Conservation (phyloP, 2,329 filamentous ascomycete species). For the Colletotrichum destructivum region DNA sequence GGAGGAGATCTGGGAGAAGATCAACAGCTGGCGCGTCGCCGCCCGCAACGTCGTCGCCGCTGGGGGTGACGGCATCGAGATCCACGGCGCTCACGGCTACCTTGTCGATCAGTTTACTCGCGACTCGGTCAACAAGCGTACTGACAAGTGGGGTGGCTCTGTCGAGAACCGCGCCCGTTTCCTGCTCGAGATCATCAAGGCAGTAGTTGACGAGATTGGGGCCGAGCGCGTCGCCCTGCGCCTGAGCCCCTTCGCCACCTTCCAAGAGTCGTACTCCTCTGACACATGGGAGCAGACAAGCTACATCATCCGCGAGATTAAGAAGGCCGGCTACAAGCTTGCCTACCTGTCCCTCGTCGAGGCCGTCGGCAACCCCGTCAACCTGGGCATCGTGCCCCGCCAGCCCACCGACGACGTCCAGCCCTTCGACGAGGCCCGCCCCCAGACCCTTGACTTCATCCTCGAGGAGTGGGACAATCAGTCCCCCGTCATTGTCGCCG, state of each 20-base stretch:
- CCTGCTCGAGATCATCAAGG: conserved; percentile 63
- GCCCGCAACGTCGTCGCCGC: conserved; percentile 63
- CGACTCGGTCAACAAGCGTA: conserved; percentile 51
- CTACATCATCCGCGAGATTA: conserved; percentile 48
- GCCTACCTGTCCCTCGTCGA: conserved; percentile 57
- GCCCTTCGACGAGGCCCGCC: conserved; percentile 37
- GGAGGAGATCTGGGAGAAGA: conserved; percentile 72
- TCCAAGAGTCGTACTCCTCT: conserved; percentile 47
- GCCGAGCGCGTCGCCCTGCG: conserved; percentile 57
- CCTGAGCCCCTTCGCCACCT: conserved; percentile 49
- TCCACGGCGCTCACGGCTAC: conserved; percentile 67
- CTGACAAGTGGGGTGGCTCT: conserved; percentile 66
- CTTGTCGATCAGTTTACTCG: conserved; percentile 70
- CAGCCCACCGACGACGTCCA: conserved; percentile 42
- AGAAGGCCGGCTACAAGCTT: conserved; percentile 46
- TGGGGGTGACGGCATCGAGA: conserved; percentile 68
- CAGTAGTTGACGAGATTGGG: conserved; percentile 53
- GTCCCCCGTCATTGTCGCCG: conserved; percentile 51
- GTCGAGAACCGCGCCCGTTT: conserved; percentile 69
- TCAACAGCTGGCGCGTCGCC: conserved; percentile 66
- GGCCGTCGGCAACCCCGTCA: conserved; percentile 48
- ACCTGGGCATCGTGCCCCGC: conserved; percentile 39
- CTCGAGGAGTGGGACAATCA: conserved; percentile 48
- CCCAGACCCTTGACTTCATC: conserved; percentile 49
- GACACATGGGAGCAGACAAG: conserved; percentile 50